Evolutionary conservation across 371 early-diverging fungal genomes (phyloP).

Genomic region (Mortierella sp.): DNA sequence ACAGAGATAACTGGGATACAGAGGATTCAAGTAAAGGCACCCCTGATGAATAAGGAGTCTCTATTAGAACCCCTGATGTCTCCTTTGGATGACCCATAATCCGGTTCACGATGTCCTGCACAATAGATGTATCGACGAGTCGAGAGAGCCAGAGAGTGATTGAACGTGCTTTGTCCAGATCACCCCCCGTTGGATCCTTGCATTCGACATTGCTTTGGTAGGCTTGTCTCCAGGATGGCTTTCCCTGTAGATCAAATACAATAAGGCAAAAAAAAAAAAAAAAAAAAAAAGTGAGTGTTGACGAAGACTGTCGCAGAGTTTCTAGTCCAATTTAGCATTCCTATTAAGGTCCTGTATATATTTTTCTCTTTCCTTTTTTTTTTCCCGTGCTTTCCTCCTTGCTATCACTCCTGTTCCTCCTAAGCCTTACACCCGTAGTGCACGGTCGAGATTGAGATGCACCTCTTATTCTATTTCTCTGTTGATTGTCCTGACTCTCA

Average conservation of each 20-base stretch:
- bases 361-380: neutral
- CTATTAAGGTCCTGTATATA: neutral
- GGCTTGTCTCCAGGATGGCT: neutral
- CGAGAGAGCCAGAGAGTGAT: slow-evolving; percentile 20
- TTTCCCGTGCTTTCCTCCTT: neutral
- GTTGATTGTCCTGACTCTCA: no score
- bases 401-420: neutral
- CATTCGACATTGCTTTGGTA: neutral
- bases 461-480: neutral
- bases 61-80: neutral
- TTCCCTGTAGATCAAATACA: neutral
- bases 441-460: neutral
- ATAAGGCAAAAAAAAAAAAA: neutral
- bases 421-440: neutral
- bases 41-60: neutral
- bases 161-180: neutral
- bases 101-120: neutral
- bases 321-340: neutral
- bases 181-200: slow-evolving; percentile 14
- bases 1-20: neutral
- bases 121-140: slow-evolving; percentile 3
- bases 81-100: neutral
- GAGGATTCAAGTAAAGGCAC: neutral
- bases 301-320: no score
- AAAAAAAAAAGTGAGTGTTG: neutral